A percentile compares a stretch with the other conserved stretches of the same genome.
Evolutionary conservation across 768 basidiomycete genomes (phyloP).

Genomic region (Pleurotus citrinopileatus): DNA sequence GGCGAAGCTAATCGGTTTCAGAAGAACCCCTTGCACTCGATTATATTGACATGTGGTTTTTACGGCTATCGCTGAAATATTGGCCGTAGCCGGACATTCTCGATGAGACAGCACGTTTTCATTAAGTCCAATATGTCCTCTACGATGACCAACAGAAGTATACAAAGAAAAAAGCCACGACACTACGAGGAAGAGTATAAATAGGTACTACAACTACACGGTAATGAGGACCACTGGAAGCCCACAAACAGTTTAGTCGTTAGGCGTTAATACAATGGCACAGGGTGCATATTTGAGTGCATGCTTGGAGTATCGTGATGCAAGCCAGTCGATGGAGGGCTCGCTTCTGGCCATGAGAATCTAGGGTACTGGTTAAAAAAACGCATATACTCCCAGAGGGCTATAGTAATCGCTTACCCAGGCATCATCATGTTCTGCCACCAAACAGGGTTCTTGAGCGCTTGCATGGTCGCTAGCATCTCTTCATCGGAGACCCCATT

Average conservation of each 20-base stretch:
- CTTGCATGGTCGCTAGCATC: slow-evolving; percentile 70
- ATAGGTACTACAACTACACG: background rate
- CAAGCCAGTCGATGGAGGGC: background rate
- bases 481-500: slow-evolving; percentile 46
- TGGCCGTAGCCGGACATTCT: no score
- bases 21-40: no score
- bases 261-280: background rate
- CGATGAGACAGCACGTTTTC: no score
- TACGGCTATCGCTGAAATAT: no score
- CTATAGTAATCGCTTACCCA: slow-evolving; percentile 42
- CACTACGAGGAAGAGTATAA: background rate
- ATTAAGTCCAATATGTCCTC: no score
- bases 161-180: no score
- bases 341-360: slow-evolving; percentile 12
- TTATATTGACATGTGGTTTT: no score
- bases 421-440: slow-evolving; percentile 88
- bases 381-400: background rate
- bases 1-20: no score
- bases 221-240: no score
- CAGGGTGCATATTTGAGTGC: background rate
- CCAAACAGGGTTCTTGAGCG: slow-evolving; percentile 68
- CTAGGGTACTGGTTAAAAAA: slow-evolving; percentile 6
- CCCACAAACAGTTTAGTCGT: background rate
- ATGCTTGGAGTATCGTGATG: background rate
- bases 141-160: no score